phyloP scores from a whole-genome alignment of 345 rosid species.

The Salix caprea region DNA sequence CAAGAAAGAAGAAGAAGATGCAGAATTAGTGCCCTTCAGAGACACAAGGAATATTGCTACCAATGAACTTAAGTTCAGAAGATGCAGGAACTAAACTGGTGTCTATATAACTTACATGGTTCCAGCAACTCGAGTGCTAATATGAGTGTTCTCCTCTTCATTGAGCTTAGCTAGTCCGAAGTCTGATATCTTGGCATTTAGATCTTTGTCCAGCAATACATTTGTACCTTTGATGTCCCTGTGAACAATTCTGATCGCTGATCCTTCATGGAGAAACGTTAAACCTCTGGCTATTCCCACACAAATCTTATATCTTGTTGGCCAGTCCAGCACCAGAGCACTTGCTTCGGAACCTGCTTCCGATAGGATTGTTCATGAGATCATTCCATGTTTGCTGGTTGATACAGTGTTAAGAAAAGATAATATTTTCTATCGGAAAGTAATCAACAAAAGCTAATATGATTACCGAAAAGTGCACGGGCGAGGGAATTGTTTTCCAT shows the following conservation, averaged over 20 bases:
- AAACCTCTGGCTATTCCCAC: neutral
- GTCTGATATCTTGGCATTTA: slow-evolving; percentile 8
- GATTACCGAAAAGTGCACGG: slow-evolving; percentile 53
- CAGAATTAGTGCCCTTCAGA: no score
- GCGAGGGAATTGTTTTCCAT: slow-evolving; percentile 1
- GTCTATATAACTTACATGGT: no score
- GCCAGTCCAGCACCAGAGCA: neutral
- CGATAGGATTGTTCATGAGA: neutral
- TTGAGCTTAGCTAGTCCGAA: slow-evolving; percentile 11
- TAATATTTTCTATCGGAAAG: neutral
- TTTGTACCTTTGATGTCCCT: slow-evolving; percentile 3
- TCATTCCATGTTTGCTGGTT: neutral
- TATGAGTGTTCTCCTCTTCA: slow-evolving; percentile 4
- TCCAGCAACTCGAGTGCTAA: slow-evolving; percentile 4
- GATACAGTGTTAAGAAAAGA: no score
- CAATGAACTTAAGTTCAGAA: no score
- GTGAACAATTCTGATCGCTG: neutral
- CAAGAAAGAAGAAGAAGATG: no score
- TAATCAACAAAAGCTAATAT: neutral
- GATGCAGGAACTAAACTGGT: no score
- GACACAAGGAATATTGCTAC: no score
- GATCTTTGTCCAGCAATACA: slow-evolving; percentile 3
- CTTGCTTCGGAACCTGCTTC: no score
- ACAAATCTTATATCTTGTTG: neutral
- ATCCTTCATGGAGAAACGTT: slow-evolving; percentile 4